Conservation (phyloP, 2,329 filamentous ascomycete species). For the Thelonectria olida region DNA sequence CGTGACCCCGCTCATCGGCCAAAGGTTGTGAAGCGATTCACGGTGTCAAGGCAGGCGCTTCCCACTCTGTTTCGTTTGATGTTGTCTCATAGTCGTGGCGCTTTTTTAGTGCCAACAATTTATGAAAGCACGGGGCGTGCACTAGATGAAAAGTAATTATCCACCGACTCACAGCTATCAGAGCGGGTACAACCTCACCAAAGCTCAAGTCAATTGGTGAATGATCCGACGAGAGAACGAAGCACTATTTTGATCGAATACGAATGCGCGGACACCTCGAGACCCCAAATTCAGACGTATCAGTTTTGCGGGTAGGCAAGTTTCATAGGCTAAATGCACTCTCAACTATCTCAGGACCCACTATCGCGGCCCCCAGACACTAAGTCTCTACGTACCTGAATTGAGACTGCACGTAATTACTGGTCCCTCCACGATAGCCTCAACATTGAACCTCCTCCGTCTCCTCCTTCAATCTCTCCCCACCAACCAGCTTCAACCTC, state of each 20-base stretch:
- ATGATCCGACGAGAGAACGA: too few species aligned
- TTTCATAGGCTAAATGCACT: neutral
- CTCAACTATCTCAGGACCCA: neutral
- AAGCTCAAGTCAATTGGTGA: too few species aligned
- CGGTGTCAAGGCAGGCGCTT: neutral
- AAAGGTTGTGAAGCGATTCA: neutral
- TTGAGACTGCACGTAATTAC: too few species aligned
- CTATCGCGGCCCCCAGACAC: too few species aligned
- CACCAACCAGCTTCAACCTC: neutral
- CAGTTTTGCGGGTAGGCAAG: too few species aligned
- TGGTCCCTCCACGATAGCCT: neutral
- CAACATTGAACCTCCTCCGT: conserved; percentile 2
- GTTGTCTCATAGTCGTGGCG: too few species aligned
- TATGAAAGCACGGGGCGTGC: too few species aligned
- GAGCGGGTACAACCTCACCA: neutral
- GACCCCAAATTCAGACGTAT: too few species aligned
- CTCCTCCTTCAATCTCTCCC: neutral
- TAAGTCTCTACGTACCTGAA: too few species aligned
- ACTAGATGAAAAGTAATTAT: neutral
- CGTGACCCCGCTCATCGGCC: neutral
- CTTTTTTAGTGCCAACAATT: too few species aligned
- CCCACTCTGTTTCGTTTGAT: neutral
- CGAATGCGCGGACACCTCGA: too few species aligned
- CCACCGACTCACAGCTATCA: neutral
- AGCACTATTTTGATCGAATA: too few species aligned